Percentiles rank a stretch among this genome's conserved stretches.
phyloP scores from a whole-genome alignment of 805 yeast genomes.

The Debaryomyces hansenii region DNA sequence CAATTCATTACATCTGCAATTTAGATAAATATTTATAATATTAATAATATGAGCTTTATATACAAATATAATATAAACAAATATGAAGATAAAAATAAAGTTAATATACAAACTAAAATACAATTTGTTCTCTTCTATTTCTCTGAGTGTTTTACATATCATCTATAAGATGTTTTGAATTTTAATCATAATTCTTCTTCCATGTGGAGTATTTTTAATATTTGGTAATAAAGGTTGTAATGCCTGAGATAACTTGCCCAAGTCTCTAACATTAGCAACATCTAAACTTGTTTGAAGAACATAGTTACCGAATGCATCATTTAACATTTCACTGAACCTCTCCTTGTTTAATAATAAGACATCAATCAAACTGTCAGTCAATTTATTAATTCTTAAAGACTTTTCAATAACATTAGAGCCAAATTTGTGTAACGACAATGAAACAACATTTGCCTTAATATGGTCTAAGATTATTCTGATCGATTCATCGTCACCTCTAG shows the following conservation, averaged over 20 bases:
- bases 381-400: conserved; percentile 47
- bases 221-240: conserved; percentile 76
- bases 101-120: conserved; percentile 8
- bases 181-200: conserved; percentile 85
- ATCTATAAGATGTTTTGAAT: conserved; percentile 25
- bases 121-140: conserved; percentile 1
- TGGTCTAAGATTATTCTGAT: conserved; percentile 34
- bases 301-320: conserved; percentile 61
- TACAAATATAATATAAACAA: conserved; percentile 1
- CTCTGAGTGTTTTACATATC: neutral
- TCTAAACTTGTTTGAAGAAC: conserved; percentile 60
- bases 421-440: conserved; percentile 57
- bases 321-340: conserved; percentile 44
- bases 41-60: neutral
- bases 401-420: conserved; percentile 63
- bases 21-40: too few species aligned
- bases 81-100: neutral
- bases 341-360: conserved; percentile 38
- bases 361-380: conserved; percentile 45
- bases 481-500: conserved; percentile 43
- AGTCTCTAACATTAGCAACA: conserved; percentile 52
- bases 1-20: too few species aligned
- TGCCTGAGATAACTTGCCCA: conserved; percentile 53
- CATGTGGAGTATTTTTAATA: conserved; percentile 90
- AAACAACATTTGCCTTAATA: conserved; percentile 36